Evolutionary conservation across 1,284 basidiomycete species (phyloP).

Genomic region (Heterobasidion parviporum): DNA sequence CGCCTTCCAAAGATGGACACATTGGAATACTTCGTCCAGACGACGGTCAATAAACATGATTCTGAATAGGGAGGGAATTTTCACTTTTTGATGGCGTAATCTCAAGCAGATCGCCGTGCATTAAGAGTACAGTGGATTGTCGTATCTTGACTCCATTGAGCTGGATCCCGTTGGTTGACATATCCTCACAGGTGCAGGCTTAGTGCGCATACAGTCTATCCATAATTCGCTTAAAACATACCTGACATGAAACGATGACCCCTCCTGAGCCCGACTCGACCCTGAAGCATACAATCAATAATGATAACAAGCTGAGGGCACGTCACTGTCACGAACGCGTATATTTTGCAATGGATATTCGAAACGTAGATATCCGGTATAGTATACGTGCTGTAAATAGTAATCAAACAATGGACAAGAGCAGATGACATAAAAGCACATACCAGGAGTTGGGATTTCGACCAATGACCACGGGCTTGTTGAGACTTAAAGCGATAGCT

Average conservation of each 20-base stretch:
- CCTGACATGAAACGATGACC: conserved; percentile 69
- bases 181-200: conserved; percentile 39
- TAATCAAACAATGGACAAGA: background rate
- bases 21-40: conserved; percentile 49
- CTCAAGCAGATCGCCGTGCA: conserved; percentile 64
- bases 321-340: conserved; percentile 40
- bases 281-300: conserved; percentile 21
- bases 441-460: conserved; percentile 37
- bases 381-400: conserved; percentile 34
- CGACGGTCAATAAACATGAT: background rate
- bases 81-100: conserved; percentile 59
- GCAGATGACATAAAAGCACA: background rate
- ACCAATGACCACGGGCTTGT: conserved; percentile 58
- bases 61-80: conserved; percentile 5
- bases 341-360: conserved; percentile 67
- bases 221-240: conserved; percentile 18
- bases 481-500: conserved; percentile 40
- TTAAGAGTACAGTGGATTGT: conserved; percentile 57
- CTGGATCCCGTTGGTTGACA: conserved; percentile 70
- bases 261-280: conserved; percentile 64
- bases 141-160: conserved; percentile 64
- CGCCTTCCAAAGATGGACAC: conserved; percentile 47
- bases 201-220: background rate
- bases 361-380: conserved; percentile 49
- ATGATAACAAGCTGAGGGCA: too few relatives aligned